Conservation (phyloP, 805 yeast genomes). For the Candida andamanensis region DNA sequence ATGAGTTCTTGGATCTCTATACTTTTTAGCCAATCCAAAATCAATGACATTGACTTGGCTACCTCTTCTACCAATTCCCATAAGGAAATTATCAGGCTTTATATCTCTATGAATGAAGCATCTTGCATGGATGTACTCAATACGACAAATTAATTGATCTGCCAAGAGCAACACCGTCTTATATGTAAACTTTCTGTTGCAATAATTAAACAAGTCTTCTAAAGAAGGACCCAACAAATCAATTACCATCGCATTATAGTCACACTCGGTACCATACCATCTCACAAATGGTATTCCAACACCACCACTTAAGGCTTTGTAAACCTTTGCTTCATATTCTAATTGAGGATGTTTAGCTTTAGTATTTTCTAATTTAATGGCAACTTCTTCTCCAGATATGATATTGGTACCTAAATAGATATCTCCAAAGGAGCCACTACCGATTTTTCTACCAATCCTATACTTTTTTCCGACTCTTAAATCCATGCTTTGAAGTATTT, state of each 20-base stretch:
- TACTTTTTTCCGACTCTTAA: slow-evolving; percentile 75
- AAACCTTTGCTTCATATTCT: slow-evolving; percentile 94
- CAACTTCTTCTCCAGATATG: slow-evolving; percentile 95
- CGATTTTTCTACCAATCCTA: slow-evolving; percentile 91
- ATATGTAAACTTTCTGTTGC: slow-evolving; percentile 87
- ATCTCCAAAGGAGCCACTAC: slow-evolving; percentile 97
- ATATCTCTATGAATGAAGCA: slow-evolving; percentile 84
- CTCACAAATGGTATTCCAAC: slow-evolving; percentile 96
- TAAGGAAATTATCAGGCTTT: slow-evolving; percentile 78
- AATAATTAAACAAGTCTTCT: slow-evolving; percentile 93
- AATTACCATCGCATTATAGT: slow-evolving; percentile 94
- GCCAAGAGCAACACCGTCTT: slow-evolving; percentile 91
- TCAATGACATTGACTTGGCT: slow-evolving; percentile 91
- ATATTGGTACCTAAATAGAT: slow-evolving; percentile 90
- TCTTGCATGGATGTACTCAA: slow-evolving; percentile 93
- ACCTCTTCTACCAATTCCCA: slow-evolving; percentile 93
- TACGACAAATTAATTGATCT: slow-evolving; percentile 89
- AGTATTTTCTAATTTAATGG: slow-evolving; percentile 86
- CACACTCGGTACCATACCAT: slow-evolving; percentile 94
- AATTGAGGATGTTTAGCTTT: slow-evolving; percentile 94
- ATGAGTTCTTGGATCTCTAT: slow-evolving; percentile 89
- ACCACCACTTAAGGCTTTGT: slow-evolving; percentile 91
- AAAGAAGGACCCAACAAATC: slow-evolving; percentile 92
- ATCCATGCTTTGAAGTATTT: slow-evolving; percentile 18
- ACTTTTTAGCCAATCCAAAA: slow-evolving; percentile 91